phyloP scores from a whole-genome alignment of 257 asterid genomes.

The Avicennia marina region DNA sequence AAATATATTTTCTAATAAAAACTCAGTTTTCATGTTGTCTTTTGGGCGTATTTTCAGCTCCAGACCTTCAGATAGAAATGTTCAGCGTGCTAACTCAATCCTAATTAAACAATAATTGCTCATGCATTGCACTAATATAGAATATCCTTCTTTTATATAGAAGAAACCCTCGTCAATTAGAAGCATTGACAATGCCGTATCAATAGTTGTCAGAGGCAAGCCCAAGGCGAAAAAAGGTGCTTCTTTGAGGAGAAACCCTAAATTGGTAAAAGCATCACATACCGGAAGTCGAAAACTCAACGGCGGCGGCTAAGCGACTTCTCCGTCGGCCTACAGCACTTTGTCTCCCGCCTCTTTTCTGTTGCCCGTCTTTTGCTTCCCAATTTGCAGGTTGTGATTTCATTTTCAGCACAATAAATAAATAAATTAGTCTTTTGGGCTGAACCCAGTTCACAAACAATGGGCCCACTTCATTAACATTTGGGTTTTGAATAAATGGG shows the following conservation, averaged over 20 bases:
- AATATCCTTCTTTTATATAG: background rate
- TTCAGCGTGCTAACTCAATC: conserved; percentile 2
- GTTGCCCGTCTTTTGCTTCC: background rate
- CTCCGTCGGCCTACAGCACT: conserved; percentile 7
- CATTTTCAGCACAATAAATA: no score
- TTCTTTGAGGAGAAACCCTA: background rate
- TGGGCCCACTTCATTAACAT: no score
- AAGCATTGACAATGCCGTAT: background rate
- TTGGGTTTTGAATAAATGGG: no score
- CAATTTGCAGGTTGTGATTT: no score
- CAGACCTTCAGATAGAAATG: conserved; percentile 6
- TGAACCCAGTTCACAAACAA: no score
- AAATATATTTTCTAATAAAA: background rate
- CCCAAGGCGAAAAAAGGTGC: background rate
- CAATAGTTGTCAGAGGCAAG: background rate
- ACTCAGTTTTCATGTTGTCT: background rate
- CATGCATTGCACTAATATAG: background rate
- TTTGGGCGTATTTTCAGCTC: background rate
- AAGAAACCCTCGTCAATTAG: background rate
- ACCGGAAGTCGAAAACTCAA: background rate
- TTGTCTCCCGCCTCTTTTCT: background rate
- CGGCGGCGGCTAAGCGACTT: conserved; percentile 3
- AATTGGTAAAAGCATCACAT: background rate
- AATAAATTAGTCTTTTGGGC: no score
- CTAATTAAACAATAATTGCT: background rate